phyloP scores from a whole-genome alignment of 495 filamentous ascomycete species.

The Aspergillus indologenus region DNA sequence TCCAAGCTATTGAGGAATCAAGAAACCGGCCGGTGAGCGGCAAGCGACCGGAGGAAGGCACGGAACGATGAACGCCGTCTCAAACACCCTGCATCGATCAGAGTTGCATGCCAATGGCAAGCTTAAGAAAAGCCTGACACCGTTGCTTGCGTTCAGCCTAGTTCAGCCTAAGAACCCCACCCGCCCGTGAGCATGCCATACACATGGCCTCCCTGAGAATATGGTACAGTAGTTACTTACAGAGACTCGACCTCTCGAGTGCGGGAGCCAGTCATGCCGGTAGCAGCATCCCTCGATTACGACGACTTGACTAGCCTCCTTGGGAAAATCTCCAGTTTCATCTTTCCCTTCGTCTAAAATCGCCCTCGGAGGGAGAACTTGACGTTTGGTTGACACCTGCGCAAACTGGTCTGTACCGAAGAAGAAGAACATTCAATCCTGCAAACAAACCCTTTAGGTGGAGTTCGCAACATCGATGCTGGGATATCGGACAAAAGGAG shows the following conservation, averaged over 20 bases:
- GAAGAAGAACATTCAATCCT: neutral
- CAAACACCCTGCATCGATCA: conserved; percentile 41
- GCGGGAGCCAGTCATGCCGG: neutral
- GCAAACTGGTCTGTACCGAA: neutral
- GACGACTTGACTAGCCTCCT: conserved; percentile 18
- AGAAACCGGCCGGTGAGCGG: conserved; percentile 15
- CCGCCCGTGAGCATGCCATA: conserved; percentile 17
- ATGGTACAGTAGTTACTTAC: neutral
- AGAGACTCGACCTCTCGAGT: neutral
- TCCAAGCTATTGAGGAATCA: too few relatives aligned
- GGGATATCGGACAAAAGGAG: conserved; percentile 4
- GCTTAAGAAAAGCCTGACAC: conserved; percentile 16
- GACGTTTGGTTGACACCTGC: neutral
- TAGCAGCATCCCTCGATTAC: conserved; percentile 17
- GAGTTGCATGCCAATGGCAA: conserved; percentile 23
- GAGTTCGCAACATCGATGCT: neutral
- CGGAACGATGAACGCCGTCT: conserved; percentile 18
- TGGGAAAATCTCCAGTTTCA: conserved; percentile 8
- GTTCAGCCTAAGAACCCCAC: conserved; percentile 21
- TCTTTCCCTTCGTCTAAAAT: neutral
- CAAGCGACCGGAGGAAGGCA: conserved; percentile 15
- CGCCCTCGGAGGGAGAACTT: neutral
- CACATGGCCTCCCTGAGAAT: conserved; percentile 11
- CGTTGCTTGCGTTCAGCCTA: conserved; percentile 16
- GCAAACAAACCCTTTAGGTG: neutral